Evolutionary conservation across 164 flowering plant species (phyloP), one percentile per base, ranked within the genome.

Genomic region (Amborella trichopoda): DNA sequence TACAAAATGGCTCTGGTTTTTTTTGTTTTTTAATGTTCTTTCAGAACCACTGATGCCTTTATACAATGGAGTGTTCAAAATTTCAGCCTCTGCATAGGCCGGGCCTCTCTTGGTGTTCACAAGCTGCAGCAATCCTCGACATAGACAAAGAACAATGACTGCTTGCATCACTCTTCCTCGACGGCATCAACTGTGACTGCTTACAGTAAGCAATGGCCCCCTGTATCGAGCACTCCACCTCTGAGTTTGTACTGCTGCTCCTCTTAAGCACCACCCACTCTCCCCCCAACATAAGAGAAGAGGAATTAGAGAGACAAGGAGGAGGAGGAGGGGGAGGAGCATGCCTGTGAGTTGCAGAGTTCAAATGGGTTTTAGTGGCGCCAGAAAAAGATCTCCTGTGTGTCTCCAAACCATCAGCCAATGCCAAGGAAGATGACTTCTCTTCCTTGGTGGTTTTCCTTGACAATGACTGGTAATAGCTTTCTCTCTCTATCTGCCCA

Each of bases 311-410:
- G 64, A 19, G 71, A 70, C n/a, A 48, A 58, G 6, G 68, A 67
- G 3, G 75, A 64, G 11, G 73, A 64, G 2, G 76, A 71, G 18
- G 68, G 70, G n/a, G 69, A 58, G n/a, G n/a, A n/a, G n/a, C n/a
- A 19, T 73, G 48, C 24, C 61, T 56, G 22, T 74, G 77, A 24
- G 65, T 58, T 17, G 68, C 58, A 2, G 69, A 63, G 49, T 8
- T 37, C 6, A 21, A 37, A 6, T 6, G 9, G n/a, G 13, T 37
- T 44, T 73, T 81, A 32, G 81, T 68, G 0, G 71, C 71, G 34
- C 75, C 69, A 0, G 94, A 78, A 45, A 88, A 79, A 0, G 89
- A 78, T 60, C 58, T 73, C 44, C 89, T 76, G 18, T 71, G 78
- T 58, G 21, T 63, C 58, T 16, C 71, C 68, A 52, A 28, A 18